Conservation (phyloP, 352 stramenopile species). For the Blastocystis sp. region DNA sequence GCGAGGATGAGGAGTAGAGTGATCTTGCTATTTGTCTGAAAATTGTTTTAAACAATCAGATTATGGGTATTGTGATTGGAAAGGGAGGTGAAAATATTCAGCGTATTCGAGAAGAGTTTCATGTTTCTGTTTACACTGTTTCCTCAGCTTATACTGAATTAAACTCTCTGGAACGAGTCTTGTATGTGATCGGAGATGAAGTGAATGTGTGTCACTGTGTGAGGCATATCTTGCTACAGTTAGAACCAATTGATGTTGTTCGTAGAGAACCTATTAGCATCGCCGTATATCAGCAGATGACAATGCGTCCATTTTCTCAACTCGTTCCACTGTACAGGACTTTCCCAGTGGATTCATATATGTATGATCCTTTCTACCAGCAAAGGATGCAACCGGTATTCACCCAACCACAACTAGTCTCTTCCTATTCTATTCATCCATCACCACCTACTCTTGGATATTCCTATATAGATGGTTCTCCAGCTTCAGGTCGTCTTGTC, state of each 20-base stretch:
- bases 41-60: not conserved
- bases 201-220: not conserved
- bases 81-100: constrained; percentile 13
- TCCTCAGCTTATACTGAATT: not conserved
- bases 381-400: too few species aligned
- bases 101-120: not conserved
- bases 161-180: not conserved
- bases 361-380: not conserved
- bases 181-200: not conserved
- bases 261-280: not conserved
- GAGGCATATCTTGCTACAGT: not conserved
- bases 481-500: not conserved
- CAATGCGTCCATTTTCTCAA: not conserved
- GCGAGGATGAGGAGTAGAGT: not conserved
- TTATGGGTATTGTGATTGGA: constrained; percentile 16
- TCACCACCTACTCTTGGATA: not conserved
- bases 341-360: not conserved
- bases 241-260: not conserved
- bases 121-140: not conserved
- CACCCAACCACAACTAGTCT: not conserved
- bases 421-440: not conserved
- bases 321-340: not conserved
- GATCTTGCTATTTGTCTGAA: not conserved
- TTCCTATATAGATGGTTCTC: not conserved
- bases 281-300: not conserved